Evolutionary conservation across 164 flowering plant genomes (phyloP).

Genomic region (Annona squamosa): DNA sequence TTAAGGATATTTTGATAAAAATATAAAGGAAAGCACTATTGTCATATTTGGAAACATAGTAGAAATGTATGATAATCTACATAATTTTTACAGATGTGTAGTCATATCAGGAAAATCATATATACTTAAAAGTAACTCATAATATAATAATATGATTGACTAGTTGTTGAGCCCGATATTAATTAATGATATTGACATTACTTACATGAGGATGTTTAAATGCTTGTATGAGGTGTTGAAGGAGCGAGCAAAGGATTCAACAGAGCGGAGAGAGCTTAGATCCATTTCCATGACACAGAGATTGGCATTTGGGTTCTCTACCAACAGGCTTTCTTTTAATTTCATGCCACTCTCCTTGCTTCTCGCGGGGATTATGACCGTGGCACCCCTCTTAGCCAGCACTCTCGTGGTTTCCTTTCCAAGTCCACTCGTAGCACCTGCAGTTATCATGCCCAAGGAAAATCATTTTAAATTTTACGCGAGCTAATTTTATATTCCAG

Average conservation of each 20-base stretch:
- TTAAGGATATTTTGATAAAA: not conserved
- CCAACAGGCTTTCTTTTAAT: conserved; percentile 39
- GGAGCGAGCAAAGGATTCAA: conserved; percentile 52
- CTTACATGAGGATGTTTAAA: conserved; percentile 59
- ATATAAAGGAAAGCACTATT: not conserved
- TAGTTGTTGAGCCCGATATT: not conserved
- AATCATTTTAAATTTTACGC: not conserved
- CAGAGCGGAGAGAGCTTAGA: conserved; percentile 55
- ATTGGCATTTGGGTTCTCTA: conserved; percentile 47
- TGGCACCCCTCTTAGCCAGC: conserved; percentile 61
- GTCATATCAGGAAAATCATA: not conserved
- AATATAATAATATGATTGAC: not conserved
- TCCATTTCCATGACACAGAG: conserved; percentile 69
- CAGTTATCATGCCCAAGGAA: not conserved
- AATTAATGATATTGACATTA: no score
- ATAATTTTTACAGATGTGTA: not conserved
- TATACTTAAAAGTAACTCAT: not conserved
- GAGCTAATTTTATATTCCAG: no score
- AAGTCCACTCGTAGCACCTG: conserved; percentile 21
- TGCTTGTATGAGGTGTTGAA: conserved; percentile 42
- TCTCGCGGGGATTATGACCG: conserved; percentile 53
- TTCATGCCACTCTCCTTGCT: conserved; percentile 36
- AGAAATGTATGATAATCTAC: no score
- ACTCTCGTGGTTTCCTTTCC: conserved; percentile 41
- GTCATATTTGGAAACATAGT: not conserved